These are phyloP conservation scores for Penicillium expansum DNA, from an alignment of 2,329 filamentous ascomycete species.

Conservation along the genomic window DNA sequence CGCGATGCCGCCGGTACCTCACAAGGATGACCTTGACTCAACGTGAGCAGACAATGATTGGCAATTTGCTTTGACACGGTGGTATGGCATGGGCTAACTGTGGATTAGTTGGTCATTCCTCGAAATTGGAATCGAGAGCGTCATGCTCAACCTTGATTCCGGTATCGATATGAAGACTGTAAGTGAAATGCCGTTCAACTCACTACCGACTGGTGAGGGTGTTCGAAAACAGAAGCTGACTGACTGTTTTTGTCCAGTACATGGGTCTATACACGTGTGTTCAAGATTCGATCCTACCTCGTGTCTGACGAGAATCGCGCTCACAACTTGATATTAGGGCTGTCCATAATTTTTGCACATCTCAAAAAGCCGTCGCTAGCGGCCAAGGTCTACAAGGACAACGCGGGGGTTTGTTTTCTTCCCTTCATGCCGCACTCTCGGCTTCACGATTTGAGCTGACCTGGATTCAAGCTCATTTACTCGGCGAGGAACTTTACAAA, in stretches of 20 bases:
- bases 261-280: conserved; percentile 90
- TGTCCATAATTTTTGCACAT: conserved; percentile 98
- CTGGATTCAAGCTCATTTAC: conserved; percentile 68
- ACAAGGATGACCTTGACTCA: conserved; percentile 59
- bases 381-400: conserved; percentile 55
- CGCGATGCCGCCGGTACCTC: conserved; percentile 46
- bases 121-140: conserved; percentile 80
- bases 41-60: conserved; percentile 50
- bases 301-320: conserved; percentile 24
- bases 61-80: not conserved
- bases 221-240: conserved; percentile 11
- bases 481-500: conserved; percentile 94
- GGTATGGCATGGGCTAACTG: conserved; percentile 18
- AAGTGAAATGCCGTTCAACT: conserved; percentile 18
- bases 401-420: conserved; percentile 62
- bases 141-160: conserved; percentile 88
- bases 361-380: conserved; percentile 82
- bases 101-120: conserved; percentile 77
- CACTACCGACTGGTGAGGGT: not conserved
- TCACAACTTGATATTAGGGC: conserved; percentile 53
- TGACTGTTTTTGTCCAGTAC: conserved; percentile 55
- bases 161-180: conserved; percentile 91
- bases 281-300: not conserved
- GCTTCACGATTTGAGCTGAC: not conserved
- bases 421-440: not conserved